These are phyloP conservation scores for Noccaea bulbosa DNA, from an alignment of 345 rosid genomes.

Conservation along the genomic window DNA sequence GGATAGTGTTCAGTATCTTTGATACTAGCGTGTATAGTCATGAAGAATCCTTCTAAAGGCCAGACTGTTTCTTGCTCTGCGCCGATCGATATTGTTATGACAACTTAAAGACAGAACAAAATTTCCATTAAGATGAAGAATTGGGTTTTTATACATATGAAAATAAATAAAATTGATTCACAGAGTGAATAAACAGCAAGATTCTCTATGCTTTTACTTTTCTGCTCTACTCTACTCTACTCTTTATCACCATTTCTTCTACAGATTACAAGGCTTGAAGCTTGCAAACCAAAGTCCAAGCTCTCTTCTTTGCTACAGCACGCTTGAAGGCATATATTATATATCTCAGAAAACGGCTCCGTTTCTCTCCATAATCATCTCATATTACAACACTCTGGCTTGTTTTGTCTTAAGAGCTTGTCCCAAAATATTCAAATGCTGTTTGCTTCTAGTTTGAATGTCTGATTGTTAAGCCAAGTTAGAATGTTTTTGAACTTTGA, in stretches of 20 bases:
- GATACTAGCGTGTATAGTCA: no score
- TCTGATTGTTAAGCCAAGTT: no score
- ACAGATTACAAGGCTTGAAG: conserved; percentile 17
- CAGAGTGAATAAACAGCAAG: conserved; percentile 16
- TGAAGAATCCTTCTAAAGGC: rapidly evolving
- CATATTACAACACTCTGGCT: conserved; percentile 86
- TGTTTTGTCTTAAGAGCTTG: conserved; percentile 53
- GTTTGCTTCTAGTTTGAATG: no score
- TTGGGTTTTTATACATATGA: conserved; percentile 24
- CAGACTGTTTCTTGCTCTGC: no score
- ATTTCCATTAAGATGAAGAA: conserved; percentile 25
- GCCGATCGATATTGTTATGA: neutral
- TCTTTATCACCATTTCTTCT: conserved; percentile 22
- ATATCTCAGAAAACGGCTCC: neutral
- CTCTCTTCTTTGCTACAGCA: neutral
- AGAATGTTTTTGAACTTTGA: no score
- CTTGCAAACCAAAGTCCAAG: conserved; percentile 21
- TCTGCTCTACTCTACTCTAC: conserved; percentile 1
- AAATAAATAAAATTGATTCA: conserved; percentile 22
- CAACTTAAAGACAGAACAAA: conserved; percentile 1
- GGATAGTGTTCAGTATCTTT: no score
- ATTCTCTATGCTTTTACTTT: conserved; percentile 4
- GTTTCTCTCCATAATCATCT: conserved; percentile 50
- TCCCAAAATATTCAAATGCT: no score
- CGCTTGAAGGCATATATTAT: no score